A percentile compares a stretch with the other conserved stretches of the same genome.
Evolutionary conservation across 1,139 yeast species (phyloP).

Genomic region (Maudiozyma humilis): DNA sequence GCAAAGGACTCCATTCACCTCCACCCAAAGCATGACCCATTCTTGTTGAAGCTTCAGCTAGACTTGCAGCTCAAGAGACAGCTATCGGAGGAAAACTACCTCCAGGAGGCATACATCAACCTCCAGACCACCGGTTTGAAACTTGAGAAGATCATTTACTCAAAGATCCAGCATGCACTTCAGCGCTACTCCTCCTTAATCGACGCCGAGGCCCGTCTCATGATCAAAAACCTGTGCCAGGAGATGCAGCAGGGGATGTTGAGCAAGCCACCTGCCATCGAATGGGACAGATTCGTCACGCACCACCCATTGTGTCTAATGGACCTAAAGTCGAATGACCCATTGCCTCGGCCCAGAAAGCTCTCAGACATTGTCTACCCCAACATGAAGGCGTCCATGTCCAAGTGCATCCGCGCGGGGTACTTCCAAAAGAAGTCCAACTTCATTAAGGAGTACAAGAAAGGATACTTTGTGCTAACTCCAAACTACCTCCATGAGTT

Average conservation of each 20-base stretch:
- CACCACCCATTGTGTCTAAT: conserved; percentile 39
- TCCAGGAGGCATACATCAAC: conserved; percentile 63
- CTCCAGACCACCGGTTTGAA: conserved; percentile 65
- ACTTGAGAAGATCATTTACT: conserved; percentile 58
- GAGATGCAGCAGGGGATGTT: conserved; percentile 58
- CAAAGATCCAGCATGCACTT: conserved; percentile 55
- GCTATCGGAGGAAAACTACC: conserved; percentile 57
- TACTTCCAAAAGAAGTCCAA: conserved; percentile 53
- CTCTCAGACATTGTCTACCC: conserved; percentile 42
- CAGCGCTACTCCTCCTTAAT: conserved; percentile 48
- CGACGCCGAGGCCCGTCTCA: conserved; percentile 49
- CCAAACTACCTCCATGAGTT: conserved; percentile 67
- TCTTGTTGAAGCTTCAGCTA: conserved; percentile 51
- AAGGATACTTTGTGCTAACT: conserved; percentile 66
- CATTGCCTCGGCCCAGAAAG: conserved; percentile 40
- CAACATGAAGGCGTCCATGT: conserved; percentile 44
- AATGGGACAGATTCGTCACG: conserved; percentile 68
- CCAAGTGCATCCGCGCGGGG: conserved; percentile 47
- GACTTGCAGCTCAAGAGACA: conserved; percentile 65
- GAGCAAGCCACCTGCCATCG: conserved; percentile 52
- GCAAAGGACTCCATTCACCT: conserved; percentile 15
- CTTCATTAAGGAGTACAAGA: conserved; percentile 53
- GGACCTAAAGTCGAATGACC: conserved; percentile 41
- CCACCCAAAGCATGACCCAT: conserved; percentile 51
- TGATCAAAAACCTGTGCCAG: conserved; percentile 49